phyloP scores from a whole-genome alignment of 2,329 filamentous ascomycete genomes.

The Penicillium hordei region DNA sequence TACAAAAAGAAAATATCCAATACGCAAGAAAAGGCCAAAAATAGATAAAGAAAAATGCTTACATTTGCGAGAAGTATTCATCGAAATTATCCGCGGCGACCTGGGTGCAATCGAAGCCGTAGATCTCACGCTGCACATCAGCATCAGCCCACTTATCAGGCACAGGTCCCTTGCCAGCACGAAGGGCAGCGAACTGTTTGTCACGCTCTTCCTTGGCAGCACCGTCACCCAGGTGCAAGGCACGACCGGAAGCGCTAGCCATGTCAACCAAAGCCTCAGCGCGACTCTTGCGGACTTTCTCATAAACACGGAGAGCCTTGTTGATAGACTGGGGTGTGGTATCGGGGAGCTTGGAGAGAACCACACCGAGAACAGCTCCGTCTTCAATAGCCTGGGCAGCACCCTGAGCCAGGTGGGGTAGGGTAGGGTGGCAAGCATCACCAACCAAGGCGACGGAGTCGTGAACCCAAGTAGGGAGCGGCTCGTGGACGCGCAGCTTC shows the following conservation, averaged over 20 bases:
- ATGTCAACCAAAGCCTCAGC: conserved; percentile 59
- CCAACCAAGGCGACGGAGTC: conserved; percentile 56
- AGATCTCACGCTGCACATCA: conserved; percentile 66
- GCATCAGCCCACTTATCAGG: conserved; percentile 69
- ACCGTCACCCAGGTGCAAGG: conserved; percentile 58
- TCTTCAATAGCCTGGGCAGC: conserved; percentile 67
- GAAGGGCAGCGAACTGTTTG: conserved; percentile 55
- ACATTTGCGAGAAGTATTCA: conserved; percentile 42
- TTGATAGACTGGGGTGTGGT: conserved; percentile 49
- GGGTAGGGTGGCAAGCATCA: conserved; percentile 63
- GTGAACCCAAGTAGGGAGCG: conserved; percentile 62
- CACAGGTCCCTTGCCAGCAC: conserved; percentile 49
- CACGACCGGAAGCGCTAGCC: conserved; percentile 55
- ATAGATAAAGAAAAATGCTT: conserved; percentile 4
- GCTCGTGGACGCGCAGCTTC: conserved; percentile 63
- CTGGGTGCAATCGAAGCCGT: conserved; percentile 61
- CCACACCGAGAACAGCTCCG: conserved; percentile 56
- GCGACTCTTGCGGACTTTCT: conserved; percentile 56
- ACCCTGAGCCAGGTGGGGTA: conserved; percentile 64
- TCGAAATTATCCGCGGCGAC: conserved; percentile 56
- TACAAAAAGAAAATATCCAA: not conserved
- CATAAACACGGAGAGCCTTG: conserved; percentile 57
- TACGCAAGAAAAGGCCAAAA: not conserved
- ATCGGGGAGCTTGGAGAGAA: conserved; percentile 51
- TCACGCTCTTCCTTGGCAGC: conserved; percentile 60